Evolutionary conservation across 768 basidiomycete species (phyloP).

Genomic region (Mycena haematopus): DNA sequence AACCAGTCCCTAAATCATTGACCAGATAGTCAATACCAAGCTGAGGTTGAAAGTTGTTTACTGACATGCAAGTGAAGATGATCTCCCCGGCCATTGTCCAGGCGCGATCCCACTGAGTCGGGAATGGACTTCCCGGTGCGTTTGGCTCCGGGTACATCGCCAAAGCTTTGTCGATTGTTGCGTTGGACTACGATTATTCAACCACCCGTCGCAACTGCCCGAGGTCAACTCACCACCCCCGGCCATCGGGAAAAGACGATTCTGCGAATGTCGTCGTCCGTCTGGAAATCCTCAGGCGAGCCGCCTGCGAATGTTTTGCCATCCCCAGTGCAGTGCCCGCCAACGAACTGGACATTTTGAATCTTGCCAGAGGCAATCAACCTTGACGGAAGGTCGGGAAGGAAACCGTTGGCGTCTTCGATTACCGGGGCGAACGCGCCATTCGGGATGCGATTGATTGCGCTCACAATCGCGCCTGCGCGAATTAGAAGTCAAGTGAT

Average conservation of each 20-base stretch:
- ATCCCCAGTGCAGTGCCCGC: slow-evolving; percentile 52
- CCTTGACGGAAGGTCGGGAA: slow-evolving; percentile 44
- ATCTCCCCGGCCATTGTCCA: slow-evolving; percentile 49
- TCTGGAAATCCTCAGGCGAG: slow-evolving; percentile 43
- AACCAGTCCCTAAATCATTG: slow-evolving; percentile 43
- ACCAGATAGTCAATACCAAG: too few species aligned
- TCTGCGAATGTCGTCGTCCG: slow-evolving; percentile 47
- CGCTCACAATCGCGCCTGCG: slow-evolving; percentile 45
- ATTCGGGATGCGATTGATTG: slow-evolving; percentile 44
- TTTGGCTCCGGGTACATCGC: slow-evolving; percentile 46
- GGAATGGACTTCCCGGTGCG: slow-evolving; percentile 42
- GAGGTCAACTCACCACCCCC: slow-evolving; percentile 37
- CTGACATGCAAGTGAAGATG: slow-evolving; percentile 52
- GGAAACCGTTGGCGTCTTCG: slow-evolving; percentile 38
- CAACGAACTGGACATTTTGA: slow-evolving; percentile 41
- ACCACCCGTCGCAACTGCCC: too few species aligned
- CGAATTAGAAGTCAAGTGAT: not conserved
- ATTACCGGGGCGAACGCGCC: slow-evolving; percentile 39
- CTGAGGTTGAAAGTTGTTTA: too few species aligned
- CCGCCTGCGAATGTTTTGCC: slow-evolving; percentile 49
- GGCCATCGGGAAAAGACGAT: slow-evolving; percentile 45
- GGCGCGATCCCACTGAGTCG: slow-evolving; percentile 48
- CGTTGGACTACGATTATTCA: slow-evolving; percentile 38
- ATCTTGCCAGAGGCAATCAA: slow-evolving; percentile 43
- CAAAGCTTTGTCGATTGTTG: slow-evolving; percentile 42